Evolutionary conservation across 331 rosid species (phyloP).

Genomic region (Malus hybrid): DNA sequence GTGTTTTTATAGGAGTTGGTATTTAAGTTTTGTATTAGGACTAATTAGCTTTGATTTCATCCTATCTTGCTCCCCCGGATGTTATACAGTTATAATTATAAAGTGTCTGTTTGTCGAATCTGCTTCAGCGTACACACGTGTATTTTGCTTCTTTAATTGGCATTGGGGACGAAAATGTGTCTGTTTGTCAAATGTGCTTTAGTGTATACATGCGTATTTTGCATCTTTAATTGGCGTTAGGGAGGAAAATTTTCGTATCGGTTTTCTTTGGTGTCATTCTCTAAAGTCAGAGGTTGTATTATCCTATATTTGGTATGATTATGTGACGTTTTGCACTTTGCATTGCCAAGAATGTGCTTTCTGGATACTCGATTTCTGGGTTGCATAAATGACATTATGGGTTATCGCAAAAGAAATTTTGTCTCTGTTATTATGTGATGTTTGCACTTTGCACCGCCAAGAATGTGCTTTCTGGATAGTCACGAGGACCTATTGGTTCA

Average conservation of each 20-base stretch:
- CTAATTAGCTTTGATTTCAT: not conserved
- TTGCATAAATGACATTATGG: not conserved
- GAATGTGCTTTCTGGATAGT: not conserved
- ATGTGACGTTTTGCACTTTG: not conserved
- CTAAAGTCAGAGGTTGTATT: not conserved
- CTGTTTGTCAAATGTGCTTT: too few species aligned
- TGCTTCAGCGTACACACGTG: too few species aligned
- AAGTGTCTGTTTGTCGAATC: too few species aligned
- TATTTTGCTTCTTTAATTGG: too few species aligned
- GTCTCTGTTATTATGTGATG: not conserved
- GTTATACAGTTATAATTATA: not conserved
- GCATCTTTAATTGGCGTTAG: not conserved
- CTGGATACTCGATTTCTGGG: not conserved
- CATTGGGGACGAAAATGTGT: too few species aligned
- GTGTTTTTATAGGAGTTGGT: not conserved
- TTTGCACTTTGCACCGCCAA: not conserved
- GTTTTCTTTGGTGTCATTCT: not conserved
- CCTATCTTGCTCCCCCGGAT: not conserved
- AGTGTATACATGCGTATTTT: too few species aligned
- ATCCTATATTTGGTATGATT: not conserved
- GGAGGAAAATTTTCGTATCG: not conserved
- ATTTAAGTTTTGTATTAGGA: not conserved
- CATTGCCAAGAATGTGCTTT: not conserved
- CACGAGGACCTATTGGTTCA: not conserved
- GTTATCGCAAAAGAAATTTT: not conserved